Percentiles rank a stretch among this genome's conserved stretches.
Evolutionary conservation across 2,329 filamentous ascomycete genomes (phyloP).

Genomic region (Diaporthe nobilis): DNA sequence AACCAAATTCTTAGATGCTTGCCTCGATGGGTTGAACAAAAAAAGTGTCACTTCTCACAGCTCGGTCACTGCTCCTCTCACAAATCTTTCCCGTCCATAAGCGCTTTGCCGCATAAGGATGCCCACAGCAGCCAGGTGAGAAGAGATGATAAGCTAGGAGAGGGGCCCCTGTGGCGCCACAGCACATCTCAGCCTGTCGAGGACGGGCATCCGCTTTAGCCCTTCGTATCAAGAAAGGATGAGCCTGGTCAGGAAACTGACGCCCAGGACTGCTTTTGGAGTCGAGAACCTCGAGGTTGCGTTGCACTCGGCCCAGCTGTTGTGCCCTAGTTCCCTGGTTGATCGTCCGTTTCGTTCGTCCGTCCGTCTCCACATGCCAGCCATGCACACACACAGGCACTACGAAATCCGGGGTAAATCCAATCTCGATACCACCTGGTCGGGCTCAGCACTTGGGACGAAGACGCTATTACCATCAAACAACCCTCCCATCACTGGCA

Average conservation of each 20-base stretch:
- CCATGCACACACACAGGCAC: background rate
- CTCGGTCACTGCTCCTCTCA: background rate
- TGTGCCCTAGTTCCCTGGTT: background rate
- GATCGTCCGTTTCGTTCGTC: background rate
- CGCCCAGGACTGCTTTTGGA: conserved; percentile 3
- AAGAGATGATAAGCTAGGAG: conserved; percentile 12
- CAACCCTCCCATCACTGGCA: background rate
- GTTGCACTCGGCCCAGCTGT: conserved; percentile 14
- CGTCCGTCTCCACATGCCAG: background rate
- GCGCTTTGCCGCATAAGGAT: conserved; percentile 8
- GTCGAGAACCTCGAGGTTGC: conserved; percentile 13
- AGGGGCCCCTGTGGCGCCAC: conserved; percentile 5
- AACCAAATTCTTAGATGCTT: background rate
- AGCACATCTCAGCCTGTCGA: conserved; percentile 33
- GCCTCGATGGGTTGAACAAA: background rate
- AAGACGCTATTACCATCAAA: conserved; percentile 13
- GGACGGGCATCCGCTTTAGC: background rate
- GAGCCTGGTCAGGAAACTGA: background rate
- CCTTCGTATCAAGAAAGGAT: conserved; percentile 27
- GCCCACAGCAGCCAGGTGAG: conserved; percentile 4
- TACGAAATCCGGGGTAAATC: conserved; percentile 23
- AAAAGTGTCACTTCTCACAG: background rate
- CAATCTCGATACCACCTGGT: conserved; percentile 21
- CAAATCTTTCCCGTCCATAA: background rate
- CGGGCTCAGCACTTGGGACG: conserved; percentile 6